These are phyloP conservation scores for Chimonanthus salicifolius DNA, from an alignment of 164 flowering plant genomes.

Conservation along the genomic window DNA sequence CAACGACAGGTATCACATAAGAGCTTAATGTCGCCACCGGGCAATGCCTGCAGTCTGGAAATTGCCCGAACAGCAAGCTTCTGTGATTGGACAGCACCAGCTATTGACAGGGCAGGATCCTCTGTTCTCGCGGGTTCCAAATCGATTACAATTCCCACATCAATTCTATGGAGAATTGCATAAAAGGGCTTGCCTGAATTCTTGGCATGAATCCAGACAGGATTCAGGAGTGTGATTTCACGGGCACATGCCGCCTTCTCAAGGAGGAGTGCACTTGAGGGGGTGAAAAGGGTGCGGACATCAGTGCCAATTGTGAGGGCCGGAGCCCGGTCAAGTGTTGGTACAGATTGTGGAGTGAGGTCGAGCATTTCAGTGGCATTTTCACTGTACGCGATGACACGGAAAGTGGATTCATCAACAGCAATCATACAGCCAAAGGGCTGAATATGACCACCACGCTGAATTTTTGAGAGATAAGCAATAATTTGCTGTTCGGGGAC, in stretches of 20 bases:
- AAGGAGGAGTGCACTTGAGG: constrained; percentile 52
- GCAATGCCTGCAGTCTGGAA: constrained; percentile 76
- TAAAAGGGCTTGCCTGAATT: constrained; percentile 84
- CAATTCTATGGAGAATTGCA: constrained; percentile 89
- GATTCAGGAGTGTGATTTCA: constrained; percentile 81
- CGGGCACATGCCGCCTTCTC: constrained; percentile 80
- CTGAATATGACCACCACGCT: constrained; percentile 85
- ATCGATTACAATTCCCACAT: constrained; percentile 94
- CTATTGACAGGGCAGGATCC: constrained; percentile 92
- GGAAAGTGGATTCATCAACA: constrained; percentile 56
- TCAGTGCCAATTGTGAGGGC: constrained; percentile 62
- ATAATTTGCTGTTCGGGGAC: constrained; percentile 81
- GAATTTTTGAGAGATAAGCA: constrained; percentile 73
- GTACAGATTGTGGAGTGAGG: constrained; percentile 74
- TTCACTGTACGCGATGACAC: constrained; percentile 67
- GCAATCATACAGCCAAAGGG: constrained; percentile 94
- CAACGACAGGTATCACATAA: constrained; percentile 87
- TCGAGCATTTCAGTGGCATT: constrained; percentile 81
- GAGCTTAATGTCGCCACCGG: constrained; percentile 81
- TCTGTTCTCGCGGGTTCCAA: constrained; percentile 89
- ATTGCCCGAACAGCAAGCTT: constrained; percentile 92
- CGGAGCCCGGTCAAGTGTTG: constrained; percentile 47
- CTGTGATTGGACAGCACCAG: constrained; percentile 97
- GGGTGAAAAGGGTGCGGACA: constrained; percentile 65
- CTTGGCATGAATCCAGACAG: constrained; percentile 80